A percentile compares a stretch with the other conserved stretches of the same genome.
These are phyloP conservation scores for Phytopythium helicoides DNA, from an alignment of 352 stramenopile genomes.

Conservation along the genomic window DNA sequence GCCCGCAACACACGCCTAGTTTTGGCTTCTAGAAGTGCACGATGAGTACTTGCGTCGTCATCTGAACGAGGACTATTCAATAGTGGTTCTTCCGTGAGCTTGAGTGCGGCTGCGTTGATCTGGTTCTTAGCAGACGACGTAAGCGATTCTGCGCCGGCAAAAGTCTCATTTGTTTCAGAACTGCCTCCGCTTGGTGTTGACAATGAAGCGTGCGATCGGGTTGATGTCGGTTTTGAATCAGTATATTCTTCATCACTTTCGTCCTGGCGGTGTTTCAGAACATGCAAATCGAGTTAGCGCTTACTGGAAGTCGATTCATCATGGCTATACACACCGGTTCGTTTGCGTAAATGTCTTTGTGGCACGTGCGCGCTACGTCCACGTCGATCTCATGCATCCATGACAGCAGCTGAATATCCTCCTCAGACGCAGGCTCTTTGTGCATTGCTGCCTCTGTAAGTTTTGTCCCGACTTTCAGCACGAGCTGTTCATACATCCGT, in stretches of 20 bases:
- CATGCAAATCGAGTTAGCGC: background rate
- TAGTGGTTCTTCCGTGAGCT: no score
- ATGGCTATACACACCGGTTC: slow-evolving; percentile 17
- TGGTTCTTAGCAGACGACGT: no score
- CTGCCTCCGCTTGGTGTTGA: no score
- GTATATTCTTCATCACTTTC: no score
- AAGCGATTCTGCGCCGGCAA: no score
- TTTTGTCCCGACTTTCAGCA: slow-evolving; percentile 50
- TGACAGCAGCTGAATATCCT: slow-evolving; percentile 47
- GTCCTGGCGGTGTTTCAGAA: no score
- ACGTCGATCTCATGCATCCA: slow-evolving; percentile 85
- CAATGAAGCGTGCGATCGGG: no score
- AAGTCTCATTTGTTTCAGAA: no score
- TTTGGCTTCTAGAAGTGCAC: slow-evolving; percentile 43
- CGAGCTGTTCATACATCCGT: slow-evolving; percentile 65
- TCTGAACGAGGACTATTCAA: background rate
- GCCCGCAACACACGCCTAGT: slow-evolving; percentile 76
- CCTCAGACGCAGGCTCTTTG: slow-evolving; percentile 20
- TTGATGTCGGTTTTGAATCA: no score
- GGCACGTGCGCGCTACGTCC: slow-evolving; percentile 72
- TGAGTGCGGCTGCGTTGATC: no score
- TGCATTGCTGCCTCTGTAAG: slow-evolving; percentile 23
- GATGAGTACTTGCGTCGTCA: slow-evolving; percentile 3
- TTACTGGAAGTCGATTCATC: background rate
- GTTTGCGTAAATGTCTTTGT: slow-evolving; percentile 47